Conservation (phyloP, 2,329 filamentous ascomycete species). For the Curvularia eragrostidis region DNA sequence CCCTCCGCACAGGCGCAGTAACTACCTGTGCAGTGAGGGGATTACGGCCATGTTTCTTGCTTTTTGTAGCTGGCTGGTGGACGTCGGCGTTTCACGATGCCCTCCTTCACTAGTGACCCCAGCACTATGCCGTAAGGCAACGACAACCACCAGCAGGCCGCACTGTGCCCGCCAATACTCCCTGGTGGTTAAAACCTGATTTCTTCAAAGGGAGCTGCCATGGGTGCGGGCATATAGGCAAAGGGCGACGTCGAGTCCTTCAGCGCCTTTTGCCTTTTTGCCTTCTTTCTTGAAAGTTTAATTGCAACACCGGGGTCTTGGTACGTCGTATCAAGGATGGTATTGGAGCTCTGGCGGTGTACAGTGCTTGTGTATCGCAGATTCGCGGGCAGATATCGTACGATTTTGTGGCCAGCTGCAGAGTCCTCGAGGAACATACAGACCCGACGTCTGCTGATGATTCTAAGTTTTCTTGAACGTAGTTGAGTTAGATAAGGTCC, state of each 20-base stretch:
- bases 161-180: not conserved
- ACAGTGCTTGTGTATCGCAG: not conserved
- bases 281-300: not conserved
- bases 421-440: constrained; percentile 6
- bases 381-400: not conserved
- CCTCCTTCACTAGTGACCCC: not conserved
- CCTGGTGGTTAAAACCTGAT: not conserved
- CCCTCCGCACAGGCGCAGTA: not conserved
- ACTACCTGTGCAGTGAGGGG: not conserved
- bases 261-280: not conserved
- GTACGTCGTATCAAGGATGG: not conserved
- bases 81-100: not conserved
- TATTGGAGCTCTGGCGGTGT: not conserved
- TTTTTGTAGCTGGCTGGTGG: not conserved
- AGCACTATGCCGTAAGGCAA: not conserved
- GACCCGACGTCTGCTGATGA: not conserved
- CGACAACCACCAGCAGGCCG: not conserved
- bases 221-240: not conserved
- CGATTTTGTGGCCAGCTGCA: not conserved
- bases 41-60: not conserved
- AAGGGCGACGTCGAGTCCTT: constrained; percentile 1
- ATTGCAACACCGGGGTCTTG: not conserved
- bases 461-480: not conserved
- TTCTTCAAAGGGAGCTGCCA: not conserved
- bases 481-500: constrained; percentile 21